Percentiles rank a stretch among this genome's conserved stretches.
Evolutionary conservation across 2,329 filamentous ascomycete species (phyloP).

Genomic region (Sclerotinia glacialis): DNA sequence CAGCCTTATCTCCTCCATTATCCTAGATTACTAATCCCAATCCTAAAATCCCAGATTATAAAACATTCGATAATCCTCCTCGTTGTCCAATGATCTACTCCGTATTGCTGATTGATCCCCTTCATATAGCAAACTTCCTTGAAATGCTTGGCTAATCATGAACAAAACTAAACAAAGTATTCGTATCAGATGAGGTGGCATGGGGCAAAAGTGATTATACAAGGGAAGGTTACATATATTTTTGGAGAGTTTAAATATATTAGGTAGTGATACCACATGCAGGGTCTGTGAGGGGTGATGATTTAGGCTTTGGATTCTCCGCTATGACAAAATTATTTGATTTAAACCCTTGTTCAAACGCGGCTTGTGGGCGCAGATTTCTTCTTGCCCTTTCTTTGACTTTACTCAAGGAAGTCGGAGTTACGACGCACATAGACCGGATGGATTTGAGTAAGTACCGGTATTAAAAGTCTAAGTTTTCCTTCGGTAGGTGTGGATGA

Average conservation of each 20-base stretch:
- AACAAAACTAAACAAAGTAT: slow-evolving; percentile 26
- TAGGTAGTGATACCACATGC: slow-evolving; percentile 16
- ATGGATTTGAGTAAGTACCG: slow-evolving; percentile 12
- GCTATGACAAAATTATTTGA: slow-evolving; percentile 16
- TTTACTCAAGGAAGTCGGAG: slow-evolving; percentile 4
- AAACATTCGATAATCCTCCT: not conserved
- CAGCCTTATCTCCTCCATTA: slow-evolving; percentile 1
- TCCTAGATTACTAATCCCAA: not conserved
- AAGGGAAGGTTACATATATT: slow-evolving; percentile 5
- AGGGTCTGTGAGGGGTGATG: slow-evolving; percentile 19
- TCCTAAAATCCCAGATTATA: not conserved
- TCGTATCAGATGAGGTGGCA: slow-evolving; percentile 27
- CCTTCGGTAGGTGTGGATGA: not conserved
- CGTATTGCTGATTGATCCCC: not conserved
- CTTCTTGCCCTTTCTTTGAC: not conserved
- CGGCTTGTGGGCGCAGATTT: slow-evolving; percentile 15
- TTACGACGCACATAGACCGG: slow-evolving; percentile 7
- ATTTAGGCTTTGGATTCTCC: slow-evolving; percentile 12
- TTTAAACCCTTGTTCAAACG: slow-evolving; percentile 11
- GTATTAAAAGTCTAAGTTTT: slow-evolving; percentile 7
- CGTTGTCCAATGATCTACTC: not conserved
- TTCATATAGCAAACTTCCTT: not conserved
- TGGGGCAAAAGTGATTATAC: slow-evolving; percentile 4
- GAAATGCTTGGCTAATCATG: slow-evolving; percentile 25
- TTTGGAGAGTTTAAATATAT: not conserved